Base-by-base conservation (phyloP, 2,329 filamentous ascomycete species). In the Aspergillus pseudonomiae region DNA sequence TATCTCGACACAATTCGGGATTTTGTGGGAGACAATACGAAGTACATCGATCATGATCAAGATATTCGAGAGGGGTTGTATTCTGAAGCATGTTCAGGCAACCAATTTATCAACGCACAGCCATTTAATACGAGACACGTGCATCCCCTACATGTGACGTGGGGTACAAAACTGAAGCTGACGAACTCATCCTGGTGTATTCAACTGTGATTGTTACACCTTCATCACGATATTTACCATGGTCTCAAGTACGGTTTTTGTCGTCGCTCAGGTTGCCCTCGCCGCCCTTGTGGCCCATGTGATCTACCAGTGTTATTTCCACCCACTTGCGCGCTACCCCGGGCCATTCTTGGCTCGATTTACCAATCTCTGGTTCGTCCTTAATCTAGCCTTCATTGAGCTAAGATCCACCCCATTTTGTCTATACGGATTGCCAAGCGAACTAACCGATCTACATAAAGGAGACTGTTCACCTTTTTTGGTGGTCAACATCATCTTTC, bases 271-370 rank as follows among this genome's bases (percentile, higher is more conserved):
- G 21, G 14, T n/a, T 21, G 30, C 30, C 30, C 30, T 54, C 14
- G 58, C 58, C 30, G 60, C 28, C 16, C 19, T 63, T 24, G 30
- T 62, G 12, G 55, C 56, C 41, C 63, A 50, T 4, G 54, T 67
- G 2, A 36, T 67, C 30, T 69, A 69, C 39, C 48, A 59, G 12
- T 67, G 55, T 41, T 67, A 67, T 43, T 65, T 69, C 26, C 88
- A 91, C 69, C 88, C 88, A 9, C 77, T 91, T 14, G 84, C 87
- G 34, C 86, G 84, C 62, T 89, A 90, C 68, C 89, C 88, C 1
- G 89, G 89, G 1, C 89, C 89, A 0, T 79, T 89, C 57, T 72
- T 89, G 45, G 87, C 86, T 24, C 62, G 59, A 6, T 58, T 68
- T 30, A 67, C 68, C 9, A 66, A 68, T 56, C 32, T 65, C 10